These are phyloP conservation scores for Cinnamomum chago DNA, from an alignment of 164 flowering plant genomes.

Conservation along the genomic window DNA sequence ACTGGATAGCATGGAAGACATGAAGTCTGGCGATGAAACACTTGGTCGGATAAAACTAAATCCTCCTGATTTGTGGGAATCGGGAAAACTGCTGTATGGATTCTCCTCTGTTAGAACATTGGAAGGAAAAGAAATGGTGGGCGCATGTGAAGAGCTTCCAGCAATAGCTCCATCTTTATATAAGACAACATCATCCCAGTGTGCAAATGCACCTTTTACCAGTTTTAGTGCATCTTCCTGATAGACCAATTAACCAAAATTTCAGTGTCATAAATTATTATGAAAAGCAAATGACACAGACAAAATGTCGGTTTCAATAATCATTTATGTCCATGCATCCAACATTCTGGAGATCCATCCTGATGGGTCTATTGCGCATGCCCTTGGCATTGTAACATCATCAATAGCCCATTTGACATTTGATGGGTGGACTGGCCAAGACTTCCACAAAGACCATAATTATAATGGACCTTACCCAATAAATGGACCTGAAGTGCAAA, in stretches of 20 bases:
- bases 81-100: constrained; percentile 18
- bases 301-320: neutral
- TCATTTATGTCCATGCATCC: neutral
- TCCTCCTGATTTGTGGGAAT: constrained; percentile 28
- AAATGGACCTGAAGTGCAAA: neutral
- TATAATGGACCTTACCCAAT: neutral
- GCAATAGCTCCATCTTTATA: constrained; percentile 35
- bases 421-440: neutral
- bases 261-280: neutral
- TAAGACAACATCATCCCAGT: constrained; percentile 48
- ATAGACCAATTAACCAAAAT: neutral
- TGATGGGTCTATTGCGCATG: neutral
- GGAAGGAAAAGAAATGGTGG: constrained; percentile 26
- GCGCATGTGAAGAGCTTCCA: constrained; percentile 26
- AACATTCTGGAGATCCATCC: too few species aligned
- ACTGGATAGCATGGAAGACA: constrained; percentile 25
- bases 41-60: constrained; percentile 30
- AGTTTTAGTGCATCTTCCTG: constrained; percentile 53
- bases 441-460: neutral
- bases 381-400: neutral
- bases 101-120: constrained; percentile 27
- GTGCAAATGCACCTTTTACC: constrained; percentile 47
- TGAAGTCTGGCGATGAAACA: constrained; percentile 41
- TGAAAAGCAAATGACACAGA: neutral
- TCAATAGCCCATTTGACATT: neutral